Conservation (phyloP, 2,329 filamentous ascomycete genomes). For the Cladophialophora exuberans region DNA sequence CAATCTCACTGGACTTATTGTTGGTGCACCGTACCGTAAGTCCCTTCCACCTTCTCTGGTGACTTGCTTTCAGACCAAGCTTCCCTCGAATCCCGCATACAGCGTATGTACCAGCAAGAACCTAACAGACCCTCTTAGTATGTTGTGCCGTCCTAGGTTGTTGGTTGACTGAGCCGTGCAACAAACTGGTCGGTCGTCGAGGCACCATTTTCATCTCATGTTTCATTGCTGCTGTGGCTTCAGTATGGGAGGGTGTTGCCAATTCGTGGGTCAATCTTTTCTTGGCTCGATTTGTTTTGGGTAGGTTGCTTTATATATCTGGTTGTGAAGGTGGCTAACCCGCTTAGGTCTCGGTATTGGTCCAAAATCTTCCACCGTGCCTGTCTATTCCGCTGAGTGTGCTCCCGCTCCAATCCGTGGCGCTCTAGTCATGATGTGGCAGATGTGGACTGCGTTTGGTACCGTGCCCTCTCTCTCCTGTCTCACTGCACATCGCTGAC, state of each 20-base stretch:
- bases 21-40: conserved; percentile 47
- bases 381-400: conserved; percentile 53
- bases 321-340: neutral
- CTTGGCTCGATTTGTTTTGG: conserved; percentile 45
- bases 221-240: conserved; percentile 46
- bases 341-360: conserved; percentile 45
- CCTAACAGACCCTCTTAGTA: conserved; percentile 26
- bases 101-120: neutral
- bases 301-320: conserved; percentile 21
- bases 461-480: neutral
- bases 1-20: conserved; percentile 47
- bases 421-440: conserved; percentile 57
- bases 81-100: too few species aligned
- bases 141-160: conserved; percentile 50
- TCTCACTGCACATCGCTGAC: neutral
- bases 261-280: conserved; percentile 48
- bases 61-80: too few species aligned
- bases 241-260: conserved; percentile 47
- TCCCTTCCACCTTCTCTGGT: too few species aligned
- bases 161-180: conserved; percentile 54
- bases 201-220: conserved; percentile 50
- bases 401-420: conserved; percentile 54
- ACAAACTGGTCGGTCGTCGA: conserved; percentile 49
- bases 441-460: conserved; percentile 53
- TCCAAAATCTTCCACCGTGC: conserved; percentile 49